These are phyloP conservation scores for Pseudogymnoascus sp. DNA, from an alignment of 2,329 filamentous ascomycete genomes.

Conservation along the genomic window DNA sequence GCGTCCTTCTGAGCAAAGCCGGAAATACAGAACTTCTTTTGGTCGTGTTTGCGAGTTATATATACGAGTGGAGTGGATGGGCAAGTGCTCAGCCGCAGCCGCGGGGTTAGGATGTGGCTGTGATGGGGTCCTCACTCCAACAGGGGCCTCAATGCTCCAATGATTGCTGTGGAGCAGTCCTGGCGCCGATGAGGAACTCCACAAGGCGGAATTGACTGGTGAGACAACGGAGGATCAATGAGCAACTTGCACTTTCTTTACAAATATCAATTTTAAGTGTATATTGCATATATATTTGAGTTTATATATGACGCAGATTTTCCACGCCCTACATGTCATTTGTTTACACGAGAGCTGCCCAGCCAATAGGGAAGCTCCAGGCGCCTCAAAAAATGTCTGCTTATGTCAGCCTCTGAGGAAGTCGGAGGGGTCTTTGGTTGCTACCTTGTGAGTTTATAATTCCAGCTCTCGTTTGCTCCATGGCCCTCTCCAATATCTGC, in stretches of 20 bases:
- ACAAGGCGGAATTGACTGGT: constrained; percentile 3
- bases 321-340: background rate
- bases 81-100: constrained; percentile 5
- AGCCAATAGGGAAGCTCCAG: background rate
- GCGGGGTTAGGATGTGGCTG: constrained; percentile 7
- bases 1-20: background rate
- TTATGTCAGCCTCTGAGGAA: background rate
- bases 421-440: background rate
- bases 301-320: background rate
- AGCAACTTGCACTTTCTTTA: background rate
- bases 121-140: background rate
- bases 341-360: background rate
- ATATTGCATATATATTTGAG: background rate
- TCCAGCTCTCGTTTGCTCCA: background rate
- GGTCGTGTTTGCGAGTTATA: background rate
- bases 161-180: background rate
- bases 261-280: background rate
- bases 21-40: background rate
- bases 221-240: background rate
- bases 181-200: background rate
- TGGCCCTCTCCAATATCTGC: background rate
- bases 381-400: background rate
- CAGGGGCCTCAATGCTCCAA: background rate
- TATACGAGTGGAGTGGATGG: background rate
- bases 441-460: constrained; percentile 6